Percentiles rank a stretch among this genome's conserved stretches.
Evolutionary conservation across 2,329 filamentous ascomycete species (phyloP).

Genomic region (Chaetomium strumarium): DNA sequence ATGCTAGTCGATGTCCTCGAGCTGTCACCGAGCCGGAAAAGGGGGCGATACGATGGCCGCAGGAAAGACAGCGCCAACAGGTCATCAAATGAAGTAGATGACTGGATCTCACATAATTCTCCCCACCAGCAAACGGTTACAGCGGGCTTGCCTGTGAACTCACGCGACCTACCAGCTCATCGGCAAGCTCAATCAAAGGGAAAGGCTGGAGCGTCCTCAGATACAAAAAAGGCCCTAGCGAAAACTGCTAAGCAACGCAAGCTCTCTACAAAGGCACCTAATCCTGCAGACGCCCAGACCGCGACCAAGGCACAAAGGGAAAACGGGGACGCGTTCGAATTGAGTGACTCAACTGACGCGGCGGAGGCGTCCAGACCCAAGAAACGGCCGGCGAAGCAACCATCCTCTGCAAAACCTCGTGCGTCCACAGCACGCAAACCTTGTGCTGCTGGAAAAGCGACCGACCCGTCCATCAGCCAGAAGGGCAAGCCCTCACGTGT

Average conservation of each 20-base stretch:
- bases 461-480: background rate
- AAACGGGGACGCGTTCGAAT: background rate
- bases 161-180: background rate
- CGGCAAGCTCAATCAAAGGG: background rate
- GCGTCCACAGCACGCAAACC: too few species aligned
- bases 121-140: background rate
- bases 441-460: background rate
- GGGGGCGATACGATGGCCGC: background rate
- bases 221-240: background rate
- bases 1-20: constrained; percentile 2
- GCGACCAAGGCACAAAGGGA: background rate
- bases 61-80: background rate
- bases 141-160: background rate
- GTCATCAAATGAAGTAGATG: background rate
- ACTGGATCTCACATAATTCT: background rate
- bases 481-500: background rate
- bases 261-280: background rate
- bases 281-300: background rate
- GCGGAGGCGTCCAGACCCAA: background rate
- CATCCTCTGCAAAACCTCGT: background rate
- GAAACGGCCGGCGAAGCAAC: background rate
- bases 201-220: background rate
- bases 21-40: background rate
- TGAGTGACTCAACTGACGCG: constrained; percentile 9
- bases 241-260: background rate